These are phyloP conservation scores for Fusarium udum DNA, from an alignment of 2,329 filamentous ascomycete genomes.

Conservation along the genomic window DNA sequence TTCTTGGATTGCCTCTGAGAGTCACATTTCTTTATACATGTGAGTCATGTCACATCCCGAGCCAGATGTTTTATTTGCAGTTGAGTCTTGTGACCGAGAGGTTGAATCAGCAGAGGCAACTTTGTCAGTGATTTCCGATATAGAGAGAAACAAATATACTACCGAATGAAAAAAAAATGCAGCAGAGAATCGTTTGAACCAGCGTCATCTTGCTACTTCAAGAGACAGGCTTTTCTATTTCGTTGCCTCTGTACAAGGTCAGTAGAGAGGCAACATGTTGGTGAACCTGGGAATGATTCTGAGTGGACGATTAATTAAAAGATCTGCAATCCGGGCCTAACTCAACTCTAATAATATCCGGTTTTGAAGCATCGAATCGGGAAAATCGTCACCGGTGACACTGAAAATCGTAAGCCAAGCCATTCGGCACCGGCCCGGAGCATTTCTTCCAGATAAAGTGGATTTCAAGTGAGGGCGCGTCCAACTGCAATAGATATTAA, in stretches of 20 bases:
- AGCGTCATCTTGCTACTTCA: background rate
- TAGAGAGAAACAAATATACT: background rate
- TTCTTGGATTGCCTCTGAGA: background rate
- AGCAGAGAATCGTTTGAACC: background rate
- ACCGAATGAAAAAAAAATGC: rapidly evolving
- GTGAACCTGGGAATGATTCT: background rate
- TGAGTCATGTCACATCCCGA: no score
- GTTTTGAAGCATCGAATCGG: no score
- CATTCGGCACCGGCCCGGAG: background rate
- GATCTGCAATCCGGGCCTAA: background rate
- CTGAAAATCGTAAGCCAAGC: background rate
- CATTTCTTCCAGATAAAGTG: background rate
- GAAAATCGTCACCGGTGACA: background rate
- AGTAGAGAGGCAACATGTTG: background rate
- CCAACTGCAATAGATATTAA: background rate
- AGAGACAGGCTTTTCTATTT: background rate
- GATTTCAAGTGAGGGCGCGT: background rate
- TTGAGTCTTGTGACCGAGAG: no score
- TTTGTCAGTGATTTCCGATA: background rate
- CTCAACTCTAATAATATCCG: background rate
- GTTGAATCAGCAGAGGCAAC: no score
- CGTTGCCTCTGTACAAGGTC: background rate
- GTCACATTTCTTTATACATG: no score
- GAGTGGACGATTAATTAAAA: background rate
- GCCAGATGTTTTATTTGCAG: no score